phyloP scores from a whole-genome alignment of 306 rosid species.

The Parietaria judaica region DNA sequence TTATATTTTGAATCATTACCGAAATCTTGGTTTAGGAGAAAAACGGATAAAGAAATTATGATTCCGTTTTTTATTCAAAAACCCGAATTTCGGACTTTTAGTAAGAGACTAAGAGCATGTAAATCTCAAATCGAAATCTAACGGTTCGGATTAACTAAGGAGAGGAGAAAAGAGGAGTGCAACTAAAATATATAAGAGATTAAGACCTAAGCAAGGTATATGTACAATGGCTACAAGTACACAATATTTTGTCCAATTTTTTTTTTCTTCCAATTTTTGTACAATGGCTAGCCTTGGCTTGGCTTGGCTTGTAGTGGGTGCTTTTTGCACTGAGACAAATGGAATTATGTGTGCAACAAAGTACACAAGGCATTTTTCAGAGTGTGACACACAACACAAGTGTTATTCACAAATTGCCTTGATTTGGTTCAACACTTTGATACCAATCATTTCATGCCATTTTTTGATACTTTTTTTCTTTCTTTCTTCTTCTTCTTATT shows the following conservation, averaged over 20 bases:
- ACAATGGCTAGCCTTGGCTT: not conserved
- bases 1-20: too few species aligned
- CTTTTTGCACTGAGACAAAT: not conserved
- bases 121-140: too few species aligned
- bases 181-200: not conserved
- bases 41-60: too few species aligned
- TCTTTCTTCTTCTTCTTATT: too few species aligned
- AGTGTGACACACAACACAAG: not conserved
- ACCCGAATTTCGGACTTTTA: too few species aligned
- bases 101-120: too few species aligned
- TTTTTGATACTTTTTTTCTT: not conserved
- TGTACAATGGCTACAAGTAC: not conserved
- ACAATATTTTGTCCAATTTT: too few species aligned
- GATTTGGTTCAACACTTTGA: not conserved
- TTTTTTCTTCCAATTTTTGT: too few species aligned
- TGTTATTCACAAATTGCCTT: constrained; percentile 9
- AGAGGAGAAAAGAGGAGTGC: not conserved
- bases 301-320: not conserved
- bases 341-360: not conserved
- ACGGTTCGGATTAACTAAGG: too few species aligned
- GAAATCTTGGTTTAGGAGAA: not conserved
- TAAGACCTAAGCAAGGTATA: not conserved
- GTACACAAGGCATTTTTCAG: constrained; percentile 1
- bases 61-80: too few species aligned
- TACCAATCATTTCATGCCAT: not conserved